Percentiles rank a stretch among this genome's conserved stretches.
Conservation (phyloP, 352 stramenopile genomes). For the Phytopythium helicoides region DNA sequence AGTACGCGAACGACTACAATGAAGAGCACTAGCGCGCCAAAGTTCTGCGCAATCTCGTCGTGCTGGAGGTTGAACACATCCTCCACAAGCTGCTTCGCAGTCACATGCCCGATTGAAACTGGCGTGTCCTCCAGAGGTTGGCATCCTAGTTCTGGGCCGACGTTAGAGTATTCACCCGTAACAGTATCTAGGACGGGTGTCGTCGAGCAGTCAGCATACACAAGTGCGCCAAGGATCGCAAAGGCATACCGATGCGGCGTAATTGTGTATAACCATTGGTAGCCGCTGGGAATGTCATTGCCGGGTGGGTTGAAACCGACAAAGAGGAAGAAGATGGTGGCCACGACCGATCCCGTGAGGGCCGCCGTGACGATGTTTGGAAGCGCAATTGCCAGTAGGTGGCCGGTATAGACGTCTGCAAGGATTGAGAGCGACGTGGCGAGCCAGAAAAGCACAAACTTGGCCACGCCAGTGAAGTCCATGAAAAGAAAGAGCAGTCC, state of each 20-base stretch:
- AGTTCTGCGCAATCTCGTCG: too few relatives aligned
- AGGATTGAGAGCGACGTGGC: slow-evolving; percentile 6
- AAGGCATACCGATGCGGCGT: slow-evolving; percentile 31
- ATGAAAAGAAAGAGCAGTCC: slow-evolving; percentile 31
- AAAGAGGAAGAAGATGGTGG: slow-evolving; percentile 19
- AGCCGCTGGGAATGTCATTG: slow-evolving; percentile 22
- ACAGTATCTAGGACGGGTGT: neutral
- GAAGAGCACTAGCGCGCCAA: too few relatives aligned
- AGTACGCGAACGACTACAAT: too few relatives aligned
- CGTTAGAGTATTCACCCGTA: slow-evolving; percentile 8
- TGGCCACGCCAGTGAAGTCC: slow-evolving; percentile 21
- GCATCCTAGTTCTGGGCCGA: slow-evolving; percentile 19
- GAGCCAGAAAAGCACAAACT: slow-evolving; percentile 22
- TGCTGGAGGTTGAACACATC: too few relatives aligned
- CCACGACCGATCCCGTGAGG: slow-evolving; percentile 21
- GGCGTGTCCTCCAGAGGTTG: slow-evolving; percentile 18
- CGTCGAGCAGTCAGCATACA: slow-evolving; percentile 25
- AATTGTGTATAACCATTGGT: slow-evolving; percentile 36
- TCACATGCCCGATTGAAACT: slow-evolving; percentile 16
- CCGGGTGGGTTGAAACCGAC: slow-evolving; percentile 24
- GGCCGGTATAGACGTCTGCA: slow-evolving; percentile 6
- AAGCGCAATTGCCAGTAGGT: slow-evolving; percentile 1
- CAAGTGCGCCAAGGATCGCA: slow-evolving; percentile 19
- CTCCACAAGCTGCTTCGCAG: slow-evolving; percentile 8
- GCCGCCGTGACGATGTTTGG: slow-evolving; percentile 2